Conservation (phyloP, 352 stramenopile genomes). For the Phytopythium chamaehyphon region DNA sequence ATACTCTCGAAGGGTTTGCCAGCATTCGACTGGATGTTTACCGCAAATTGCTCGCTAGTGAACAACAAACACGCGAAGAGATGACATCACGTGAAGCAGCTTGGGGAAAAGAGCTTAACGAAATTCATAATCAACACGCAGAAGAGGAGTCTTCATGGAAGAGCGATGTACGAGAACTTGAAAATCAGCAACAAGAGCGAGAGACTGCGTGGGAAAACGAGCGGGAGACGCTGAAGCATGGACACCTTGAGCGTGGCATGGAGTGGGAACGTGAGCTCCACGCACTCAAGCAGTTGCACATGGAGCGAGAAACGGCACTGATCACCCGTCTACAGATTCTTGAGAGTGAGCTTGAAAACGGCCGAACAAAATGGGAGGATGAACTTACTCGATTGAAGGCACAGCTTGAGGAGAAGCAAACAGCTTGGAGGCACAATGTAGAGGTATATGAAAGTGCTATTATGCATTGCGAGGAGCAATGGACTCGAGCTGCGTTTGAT, state of each 20-base stretch:
- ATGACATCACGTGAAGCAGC: neutral
- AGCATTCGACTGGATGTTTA: constrained; percentile 4
- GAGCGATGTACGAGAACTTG: neutral
- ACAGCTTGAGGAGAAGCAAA: no score
- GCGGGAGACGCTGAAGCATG: no score
- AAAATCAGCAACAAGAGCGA: neutral
- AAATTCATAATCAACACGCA: neutral
- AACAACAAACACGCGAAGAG: constrained; percentile 3
- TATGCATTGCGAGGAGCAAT: constrained; percentile 1
- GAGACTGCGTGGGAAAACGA: neutral
- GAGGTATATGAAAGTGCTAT: neutral
- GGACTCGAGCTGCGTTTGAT: neutral
- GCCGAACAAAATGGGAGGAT: no score
- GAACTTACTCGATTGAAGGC: no score
- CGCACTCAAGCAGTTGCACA: no score
- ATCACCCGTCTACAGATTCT: no score
- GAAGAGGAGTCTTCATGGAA: neutral
- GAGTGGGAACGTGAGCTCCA: no score
- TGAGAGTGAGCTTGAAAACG: no score
- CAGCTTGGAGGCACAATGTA: neutral
- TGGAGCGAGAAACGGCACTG: no score
- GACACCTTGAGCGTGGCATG: no score
- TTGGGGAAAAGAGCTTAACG: neutral
- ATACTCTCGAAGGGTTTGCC: neutral
- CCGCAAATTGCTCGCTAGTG: constrained; percentile 4